Evolutionary conservation across 306 rosid species (phyloP).

Genomic region (Chamaecrista fasciculata): DNA sequence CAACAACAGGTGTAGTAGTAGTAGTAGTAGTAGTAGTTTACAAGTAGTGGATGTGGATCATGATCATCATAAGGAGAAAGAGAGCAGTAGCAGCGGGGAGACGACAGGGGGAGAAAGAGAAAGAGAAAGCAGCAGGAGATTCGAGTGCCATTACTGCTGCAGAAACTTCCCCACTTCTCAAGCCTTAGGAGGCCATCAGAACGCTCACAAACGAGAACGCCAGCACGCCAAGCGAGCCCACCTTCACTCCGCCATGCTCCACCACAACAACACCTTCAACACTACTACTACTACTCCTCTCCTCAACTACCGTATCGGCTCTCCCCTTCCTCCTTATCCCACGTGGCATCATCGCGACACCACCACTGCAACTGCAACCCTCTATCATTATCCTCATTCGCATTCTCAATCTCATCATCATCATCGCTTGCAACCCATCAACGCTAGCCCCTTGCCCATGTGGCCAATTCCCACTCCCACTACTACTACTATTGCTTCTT

Average conservation of each 20-base stretch:
- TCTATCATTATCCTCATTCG: too few species aligned
- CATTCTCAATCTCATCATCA: slow-evolving; percentile 43
- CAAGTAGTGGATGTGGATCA: too few species aligned
- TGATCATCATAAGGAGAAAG: slow-evolving; percentile 14
- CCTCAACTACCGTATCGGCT: slow-evolving; percentile 52
- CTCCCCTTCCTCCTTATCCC: slow-evolving; percentile 39
- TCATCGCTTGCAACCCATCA: slow-evolving; percentile 44
- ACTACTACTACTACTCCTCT: too few species aligned
- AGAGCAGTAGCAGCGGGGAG: background rate
- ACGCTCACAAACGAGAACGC: slow-evolving; percentile 83
- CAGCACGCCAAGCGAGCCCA: slow-evolving; percentile 84
- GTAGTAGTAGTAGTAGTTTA: too few species aligned
- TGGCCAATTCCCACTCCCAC: slow-evolving; percentile 58
- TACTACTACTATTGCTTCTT: slow-evolving; percentile 53
- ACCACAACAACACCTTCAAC: slow-evolving; percentile 38
- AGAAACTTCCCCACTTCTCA: slow-evolving; percentile 88
- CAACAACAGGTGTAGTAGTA: too few species aligned
- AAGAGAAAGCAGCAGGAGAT: slow-evolving; percentile 58
- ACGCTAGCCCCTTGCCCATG: slow-evolving; percentile 66
- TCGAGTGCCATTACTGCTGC: slow-evolving; percentile 87
- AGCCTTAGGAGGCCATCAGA: slow-evolving; percentile 92
- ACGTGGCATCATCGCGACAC: slow-evolving; percentile 41
- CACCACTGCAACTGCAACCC: background rate
- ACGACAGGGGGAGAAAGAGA: slow-evolving; percentile 10
- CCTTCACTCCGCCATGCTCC: slow-evolving; percentile 66